phyloP scores from a whole-genome alignment of 352 stramenopile genomes.

The Globisporangium acanthophoron region DNA sequence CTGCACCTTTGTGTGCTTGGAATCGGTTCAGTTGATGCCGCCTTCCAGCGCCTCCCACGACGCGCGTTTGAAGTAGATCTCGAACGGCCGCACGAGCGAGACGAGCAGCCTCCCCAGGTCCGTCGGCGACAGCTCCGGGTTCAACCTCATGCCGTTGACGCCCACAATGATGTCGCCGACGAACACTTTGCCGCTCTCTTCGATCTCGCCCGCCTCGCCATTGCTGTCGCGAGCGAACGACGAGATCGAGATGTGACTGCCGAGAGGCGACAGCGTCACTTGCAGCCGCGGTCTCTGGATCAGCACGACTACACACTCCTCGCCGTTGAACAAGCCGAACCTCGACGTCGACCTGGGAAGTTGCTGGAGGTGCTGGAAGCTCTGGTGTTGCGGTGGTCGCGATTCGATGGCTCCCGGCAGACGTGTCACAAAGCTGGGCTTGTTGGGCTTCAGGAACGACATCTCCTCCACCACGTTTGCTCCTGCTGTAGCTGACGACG shows the following conservation, averaged over 20 bases:
- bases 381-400: not conserved
- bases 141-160: constrained; percentile 32
- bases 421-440: constrained; percentile 24
- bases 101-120: constrained; percentile 47
- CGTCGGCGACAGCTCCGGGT: constrained; percentile 21
- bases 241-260: constrained; percentile 45
- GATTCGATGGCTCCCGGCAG: constrained; percentile 6
- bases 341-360: not conserved
- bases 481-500: constrained; percentile 1
- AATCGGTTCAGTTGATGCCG: not conserved
- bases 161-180: constrained; percentile 57
- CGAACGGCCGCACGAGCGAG: constrained; percentile 32
- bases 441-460: constrained; percentile 46
- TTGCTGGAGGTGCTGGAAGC: not conserved
- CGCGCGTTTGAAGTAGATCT: constrained; percentile 53
- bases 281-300: constrained; percentile 39
- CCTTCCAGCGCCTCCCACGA: constrained; percentile 53
- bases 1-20: not conserved
- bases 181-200: constrained; percentile 62
- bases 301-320: constrained; percentile 25
- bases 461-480: constrained; percentile 9
- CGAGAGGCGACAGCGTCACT: constrained; percentile 50
- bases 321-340: constrained; percentile 3
- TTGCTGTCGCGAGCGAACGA: constrained; percentile 50
- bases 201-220: constrained; percentile 53